A percentile compares a stretch with the other conserved stretches of the same genome.
These are phyloP conservation scores for Parathielavia appendiculata DNA, from an alignment of 495 filamentous ascomycete species.

Conservation along the genomic window DNA sequence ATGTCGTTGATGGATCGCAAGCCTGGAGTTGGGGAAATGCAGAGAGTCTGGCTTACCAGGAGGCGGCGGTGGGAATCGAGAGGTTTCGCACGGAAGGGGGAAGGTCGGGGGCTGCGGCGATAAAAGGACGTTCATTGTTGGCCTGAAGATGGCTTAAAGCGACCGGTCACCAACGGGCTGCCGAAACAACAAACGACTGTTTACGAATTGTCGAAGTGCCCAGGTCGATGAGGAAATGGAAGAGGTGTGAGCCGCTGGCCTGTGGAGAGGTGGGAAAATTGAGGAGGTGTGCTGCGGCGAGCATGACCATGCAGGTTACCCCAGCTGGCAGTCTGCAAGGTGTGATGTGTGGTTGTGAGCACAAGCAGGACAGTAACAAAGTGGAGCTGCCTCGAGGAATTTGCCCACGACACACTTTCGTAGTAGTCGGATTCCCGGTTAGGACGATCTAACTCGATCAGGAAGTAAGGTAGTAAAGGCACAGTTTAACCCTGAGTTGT, in stretches of 20 bases:
- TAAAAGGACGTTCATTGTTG: conserved; percentile 48
- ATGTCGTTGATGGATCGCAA: background rate
- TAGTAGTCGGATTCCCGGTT: background rate
- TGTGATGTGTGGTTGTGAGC: conserved; percentile 23
- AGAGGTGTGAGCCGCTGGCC: conserved; percentile 17
- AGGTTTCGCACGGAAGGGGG: conserved; percentile 68
- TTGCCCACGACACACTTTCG: conserved; percentile 8
- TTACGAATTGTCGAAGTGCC: conserved; percentile 11
- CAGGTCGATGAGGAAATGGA: conserved; percentile 3
- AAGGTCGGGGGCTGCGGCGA: conserved; percentile 61
- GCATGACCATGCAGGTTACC: conserved; percentile 24
- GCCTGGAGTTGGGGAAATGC: conserved; percentile 9
- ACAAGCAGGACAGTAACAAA: background rate
- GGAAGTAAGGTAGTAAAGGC: background rate
- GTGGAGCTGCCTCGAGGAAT: background rate
- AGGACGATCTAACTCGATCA: background rate
- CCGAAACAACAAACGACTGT: conserved; percentile 7
- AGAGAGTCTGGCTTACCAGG: conserved; percentile 52
- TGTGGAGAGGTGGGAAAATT: conserved; percentile 33
- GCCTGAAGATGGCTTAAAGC: conserved; percentile 1
- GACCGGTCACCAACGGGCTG: conserved; percentile 9
- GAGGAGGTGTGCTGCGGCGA: conserved; percentile 36
- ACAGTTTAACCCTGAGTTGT: no score
- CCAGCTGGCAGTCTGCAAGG: conserved; percentile 32
- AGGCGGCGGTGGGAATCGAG: conserved; percentile 64